phyloP scores from a whole-genome alignment of 768 basidiomycete species.

The Mycena haematopus region DNA sequence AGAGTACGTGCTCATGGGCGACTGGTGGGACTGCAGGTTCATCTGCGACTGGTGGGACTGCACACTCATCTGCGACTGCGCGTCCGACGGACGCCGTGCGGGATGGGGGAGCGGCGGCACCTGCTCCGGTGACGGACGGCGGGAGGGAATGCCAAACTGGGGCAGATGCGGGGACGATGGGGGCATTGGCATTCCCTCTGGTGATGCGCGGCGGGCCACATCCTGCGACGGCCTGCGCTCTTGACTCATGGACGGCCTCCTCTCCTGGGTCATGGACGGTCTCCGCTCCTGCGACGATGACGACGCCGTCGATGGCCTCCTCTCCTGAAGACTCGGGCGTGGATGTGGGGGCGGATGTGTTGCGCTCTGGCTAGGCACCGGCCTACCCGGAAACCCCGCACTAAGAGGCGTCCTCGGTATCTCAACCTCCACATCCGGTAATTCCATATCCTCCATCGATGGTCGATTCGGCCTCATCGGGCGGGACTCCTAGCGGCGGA shows the following conservation, averaged over 20 bases:
- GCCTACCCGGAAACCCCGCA: conserved; percentile 6
- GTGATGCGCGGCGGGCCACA: background rate
- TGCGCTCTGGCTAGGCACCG: background rate
- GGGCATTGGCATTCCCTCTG: background rate
- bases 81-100: conserved; percentile 4
- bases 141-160: background rate
- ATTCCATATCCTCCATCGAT: conserved; percentile 32
- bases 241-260: background rate
- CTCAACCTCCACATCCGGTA: conserved; percentile 31
- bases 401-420: conserved; percentile 20
- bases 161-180: background rate
- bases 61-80: conserved; percentile 10
- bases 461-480: conserved; percentile 29
- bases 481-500: conserved; percentile 18
- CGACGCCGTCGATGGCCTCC: conserved; percentile 6
- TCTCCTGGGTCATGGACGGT: background rate
- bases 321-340: background rate
- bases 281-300: background rate
- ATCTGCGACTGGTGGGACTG: conserved; percentile 18
- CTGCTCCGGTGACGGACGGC: background rate
- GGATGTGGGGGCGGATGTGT: too few relatives aligned
- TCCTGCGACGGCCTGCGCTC: conserved; percentile 4
- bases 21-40: conserved; percentile 13
- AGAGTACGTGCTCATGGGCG: conserved; percentile 15
- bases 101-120: background rate